Evolutionary conservation across 441 rosid species (phyloP), one percentile per base, ranked within the genome.

Genomic region (Francoa sonchifolia): DNA sequence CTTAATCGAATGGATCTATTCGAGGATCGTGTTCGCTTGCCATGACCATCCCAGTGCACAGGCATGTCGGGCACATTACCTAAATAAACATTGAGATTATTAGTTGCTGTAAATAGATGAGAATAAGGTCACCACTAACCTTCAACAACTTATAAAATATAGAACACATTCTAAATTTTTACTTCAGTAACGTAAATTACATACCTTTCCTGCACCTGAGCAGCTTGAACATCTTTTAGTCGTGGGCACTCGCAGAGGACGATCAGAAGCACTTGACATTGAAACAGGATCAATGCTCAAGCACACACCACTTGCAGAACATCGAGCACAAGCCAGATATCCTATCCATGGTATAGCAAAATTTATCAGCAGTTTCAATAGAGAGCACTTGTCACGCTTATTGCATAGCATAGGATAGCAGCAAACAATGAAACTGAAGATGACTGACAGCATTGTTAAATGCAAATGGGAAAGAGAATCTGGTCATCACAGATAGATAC

Each of bases 121-220:
- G n/a, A n/a, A n/a, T n/a, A n/a, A n/a, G n/a, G n/a, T n/a, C n/a
- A n/a, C n/a, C n/a, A n/a, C n/a, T n/a, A n/a, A n/a, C n/a, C n/a
- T n/a, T n/a, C n/a, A n/a, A n/a, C n/a, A n/a, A n/a, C n/a, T n/a
- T n/a, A n/a, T n/a, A n/a, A n/a, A n/a, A n/a, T n/a, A n/a, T n/a
- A n/a, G n/a, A n/a, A n/a, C n/a, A n/a, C n/a, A n/a, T n/a, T n/a
- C n/a, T n/a, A n/a, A n/a, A n/a, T n/a, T n/a, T n/a, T n/a, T n/a
- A n/a, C n/a, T n/a, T n/a, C n/a, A n/a, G n/a, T 13, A 0, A 13
- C 3, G 11, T 21, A 3, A 19, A 12, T 16, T 11, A 2, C 36
- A 35, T 67, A 89, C 95, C 92, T 89, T 89, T 65, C 95, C 95
- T 19, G 95, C 69, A 38, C 98, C 95, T 1, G 98, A 89, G 73